Evolutionary conservation across 176 grass and related monocot genomes (phyloP).

Genomic region (Oryza punctata): DNA sequence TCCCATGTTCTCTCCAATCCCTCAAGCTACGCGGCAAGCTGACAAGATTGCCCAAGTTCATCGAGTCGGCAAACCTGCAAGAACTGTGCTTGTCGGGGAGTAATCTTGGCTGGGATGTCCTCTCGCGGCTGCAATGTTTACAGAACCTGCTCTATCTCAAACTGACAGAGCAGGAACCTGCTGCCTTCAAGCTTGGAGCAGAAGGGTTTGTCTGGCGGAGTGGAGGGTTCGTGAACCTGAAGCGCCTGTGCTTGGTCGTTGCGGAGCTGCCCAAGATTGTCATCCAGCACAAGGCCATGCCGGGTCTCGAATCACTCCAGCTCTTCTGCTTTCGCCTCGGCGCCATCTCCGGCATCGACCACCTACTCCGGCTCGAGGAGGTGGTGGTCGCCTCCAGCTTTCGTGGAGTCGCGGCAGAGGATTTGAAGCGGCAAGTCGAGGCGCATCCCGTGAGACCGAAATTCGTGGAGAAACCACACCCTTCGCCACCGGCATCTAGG

Average conservation of each 20-base stretch:
- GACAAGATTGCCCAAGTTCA: neutral
- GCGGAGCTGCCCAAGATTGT: neutral
- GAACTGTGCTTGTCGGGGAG: neutral
- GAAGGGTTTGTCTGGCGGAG: neutral
- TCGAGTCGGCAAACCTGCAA: neutral
- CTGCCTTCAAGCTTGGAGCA: neutral
- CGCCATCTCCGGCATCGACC: neutral
- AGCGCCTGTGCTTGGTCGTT: neutral
- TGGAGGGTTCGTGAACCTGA: neutral
- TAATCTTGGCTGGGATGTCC: neutral
- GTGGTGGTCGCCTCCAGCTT: neutral
- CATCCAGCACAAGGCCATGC: neutral
- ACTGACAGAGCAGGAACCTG: neutral
- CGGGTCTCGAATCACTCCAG: neutral
- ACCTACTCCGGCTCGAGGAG: neutral
- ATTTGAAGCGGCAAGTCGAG: neutral
- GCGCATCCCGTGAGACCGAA: neutral
- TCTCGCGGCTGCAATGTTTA: neutral
- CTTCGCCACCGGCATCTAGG: too few relatives aligned
- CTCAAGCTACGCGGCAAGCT: neutral
- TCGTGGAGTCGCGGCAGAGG: neutral
- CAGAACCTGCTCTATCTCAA: neutral
- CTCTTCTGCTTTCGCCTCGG: neutral
- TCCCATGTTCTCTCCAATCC: neutral
- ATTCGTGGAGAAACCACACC: too few relatives aligned